Conservation (phyloP, 2,329 filamentous ascomycete genomes). For the Cladosporium sp. region DNA sequence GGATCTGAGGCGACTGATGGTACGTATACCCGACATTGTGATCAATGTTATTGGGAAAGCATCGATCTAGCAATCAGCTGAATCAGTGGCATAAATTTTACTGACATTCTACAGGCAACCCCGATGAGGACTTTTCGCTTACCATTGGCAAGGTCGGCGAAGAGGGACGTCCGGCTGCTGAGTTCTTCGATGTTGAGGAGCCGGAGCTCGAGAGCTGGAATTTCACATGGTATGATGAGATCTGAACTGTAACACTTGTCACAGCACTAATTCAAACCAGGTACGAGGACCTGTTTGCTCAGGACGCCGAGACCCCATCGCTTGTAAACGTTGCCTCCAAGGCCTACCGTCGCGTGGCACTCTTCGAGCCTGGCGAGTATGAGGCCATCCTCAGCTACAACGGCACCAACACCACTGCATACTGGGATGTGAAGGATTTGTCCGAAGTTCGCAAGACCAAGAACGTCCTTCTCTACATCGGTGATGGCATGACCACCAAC, state of each 20-base stretch:
- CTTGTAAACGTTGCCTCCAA: conserved; percentile 77
- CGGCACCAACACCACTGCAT: conserved; percentile 64
- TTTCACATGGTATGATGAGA: conserved; percentile 71
- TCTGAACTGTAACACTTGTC: conserved; percentile 23
- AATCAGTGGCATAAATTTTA: too few species aligned
- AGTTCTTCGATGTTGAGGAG: conserved; percentile 66
- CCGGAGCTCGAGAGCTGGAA: conserved; percentile 74
- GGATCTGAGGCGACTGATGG: conserved; percentile 67
- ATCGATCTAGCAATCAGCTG: conserved; percentile 29
- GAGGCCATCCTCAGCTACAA: conserved; percentile 73
- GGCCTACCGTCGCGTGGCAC: conserved; percentile 67
- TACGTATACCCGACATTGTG: not conserved
- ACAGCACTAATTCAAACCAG: not conserved
- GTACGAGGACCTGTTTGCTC: conserved; percentile 63
- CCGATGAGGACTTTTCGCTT: conserved; percentile 71
- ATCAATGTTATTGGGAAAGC: conserved; percentile 25
- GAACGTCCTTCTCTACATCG: conserved; percentile 82
- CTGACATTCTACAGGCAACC: conserved; percentile 36
- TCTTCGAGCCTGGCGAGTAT: conserved; percentile 77
- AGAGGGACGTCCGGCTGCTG: conserved; percentile 50
- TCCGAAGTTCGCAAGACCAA: conserved; percentile 68
- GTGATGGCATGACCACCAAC: conserved; percentile 65
- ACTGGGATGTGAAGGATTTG: conserved; percentile 71
- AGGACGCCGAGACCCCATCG: conserved; percentile 63
- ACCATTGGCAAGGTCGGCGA: conserved; percentile 63